Conservation (phyloP, 2,329 filamentous ascomycete species). For the Cercospora zeina region DNA sequence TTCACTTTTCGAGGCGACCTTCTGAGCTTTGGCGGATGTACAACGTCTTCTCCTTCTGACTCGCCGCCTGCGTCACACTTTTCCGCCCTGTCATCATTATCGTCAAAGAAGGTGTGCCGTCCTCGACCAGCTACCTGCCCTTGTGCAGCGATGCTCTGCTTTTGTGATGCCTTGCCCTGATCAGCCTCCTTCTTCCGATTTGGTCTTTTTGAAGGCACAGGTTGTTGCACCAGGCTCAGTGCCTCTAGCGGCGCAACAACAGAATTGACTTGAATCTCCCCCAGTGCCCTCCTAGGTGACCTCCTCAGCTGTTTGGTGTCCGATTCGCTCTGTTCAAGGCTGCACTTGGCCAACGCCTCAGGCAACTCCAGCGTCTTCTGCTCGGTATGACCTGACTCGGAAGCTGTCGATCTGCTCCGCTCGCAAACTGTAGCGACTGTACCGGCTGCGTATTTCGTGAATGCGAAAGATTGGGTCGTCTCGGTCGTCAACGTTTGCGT, state of each 20-base stretch:
- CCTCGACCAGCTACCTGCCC: constrained; percentile 14
- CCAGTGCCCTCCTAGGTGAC: constrained; percentile 27
- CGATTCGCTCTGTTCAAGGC: not conserved
- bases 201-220: constrained; percentile 16
- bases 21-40: not conserved
- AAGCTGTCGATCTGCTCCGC: not conserved
- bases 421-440: not conserved
- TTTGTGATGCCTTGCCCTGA: not conserved
- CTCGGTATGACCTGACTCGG: not conserved
- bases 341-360: not conserved
- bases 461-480: constrained; percentile 9
- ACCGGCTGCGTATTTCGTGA: constrained; percentile 10
- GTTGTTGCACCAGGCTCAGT: constrained; percentile 3
- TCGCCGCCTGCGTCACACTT: not conserved
- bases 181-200: constrained; percentile 5
- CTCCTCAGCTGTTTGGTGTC: not conserved
- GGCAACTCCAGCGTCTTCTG: not conserved
- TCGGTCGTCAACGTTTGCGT: constrained; percentile 17
- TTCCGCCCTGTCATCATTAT: not conserved
- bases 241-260: constrained; percentile 25
- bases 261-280: constrained; percentile 30
- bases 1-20: constrained; percentile 14
- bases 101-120: constrained; percentile 21
- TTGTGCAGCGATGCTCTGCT: constrained; percentile 11
- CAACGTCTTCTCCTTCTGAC: not conserved